Conservation (phyloP, 2,329 filamentous ascomycete genomes). For the Pseudovirgaria hyperparasitica region DNA sequence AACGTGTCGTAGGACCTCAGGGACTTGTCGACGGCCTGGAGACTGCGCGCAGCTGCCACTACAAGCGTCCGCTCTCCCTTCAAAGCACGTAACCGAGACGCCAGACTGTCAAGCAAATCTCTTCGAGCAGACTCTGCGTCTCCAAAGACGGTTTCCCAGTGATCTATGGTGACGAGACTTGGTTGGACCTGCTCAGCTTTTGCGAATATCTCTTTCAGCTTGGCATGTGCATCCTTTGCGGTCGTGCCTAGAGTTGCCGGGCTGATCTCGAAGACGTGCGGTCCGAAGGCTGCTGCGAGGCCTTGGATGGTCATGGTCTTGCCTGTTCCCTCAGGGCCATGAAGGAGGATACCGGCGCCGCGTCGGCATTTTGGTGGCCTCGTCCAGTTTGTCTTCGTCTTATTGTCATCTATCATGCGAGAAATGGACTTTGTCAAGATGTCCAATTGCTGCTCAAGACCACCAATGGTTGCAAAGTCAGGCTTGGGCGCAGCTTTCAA, state of each 20-base stretch:
- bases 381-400: not conserved
- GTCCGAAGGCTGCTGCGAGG: constrained; percentile 55
- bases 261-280: constrained; percentile 50
- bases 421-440: no score
- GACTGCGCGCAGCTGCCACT: constrained; percentile 60
- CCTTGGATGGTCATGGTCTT: constrained; percentile 64
- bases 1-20: constrained; percentile 57
- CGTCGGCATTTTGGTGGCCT: constrained; percentile 4
- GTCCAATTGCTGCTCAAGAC: no score
- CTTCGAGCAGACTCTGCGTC: constrained; percentile 17
- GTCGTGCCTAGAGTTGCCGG: constrained; percentile 25
- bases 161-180: constrained; percentile 67
- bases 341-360: constrained; percentile 59
- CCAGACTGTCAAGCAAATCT: constrained; percentile 22
- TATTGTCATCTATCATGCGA: no score
- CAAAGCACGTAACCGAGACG: constrained; percentile 44
- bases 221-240: constrained; percentile 33
- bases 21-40: constrained; percentile 56
- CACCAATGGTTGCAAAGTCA: no score
- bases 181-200: constrained; percentile 57
- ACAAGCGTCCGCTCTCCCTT: constrained; percentile 51
- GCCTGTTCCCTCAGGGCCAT: constrained; percentile 74
- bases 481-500: constrained; percentile 1
- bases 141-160: constrained; percentile 50
- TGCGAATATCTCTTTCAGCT: constrained; percentile 56